Evolutionary conservation across 768 basidiomycete genomes (phyloP).

Genomic region (Asterophora parasitica): DNA sequence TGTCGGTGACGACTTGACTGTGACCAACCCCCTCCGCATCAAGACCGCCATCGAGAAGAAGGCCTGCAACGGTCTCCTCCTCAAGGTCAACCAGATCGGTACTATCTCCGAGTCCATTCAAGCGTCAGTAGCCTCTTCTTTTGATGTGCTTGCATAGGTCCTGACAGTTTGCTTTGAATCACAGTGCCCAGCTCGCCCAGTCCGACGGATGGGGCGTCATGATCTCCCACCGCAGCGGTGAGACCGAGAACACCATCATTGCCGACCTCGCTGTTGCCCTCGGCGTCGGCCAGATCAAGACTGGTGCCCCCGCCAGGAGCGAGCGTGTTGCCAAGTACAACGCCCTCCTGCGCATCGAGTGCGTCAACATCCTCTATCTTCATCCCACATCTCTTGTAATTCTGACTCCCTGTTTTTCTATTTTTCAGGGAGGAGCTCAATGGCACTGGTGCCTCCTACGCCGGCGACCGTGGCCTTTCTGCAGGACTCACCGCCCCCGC

Average conservation of each 20-base stretch:
- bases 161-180: slow-evolving; percentile 1
- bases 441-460: slow-evolving; percentile 61
- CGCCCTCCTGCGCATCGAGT: slow-evolving; percentile 85
- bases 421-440: slow-evolving; percentile 67
- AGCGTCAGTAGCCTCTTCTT: slow-evolving; percentile 58
- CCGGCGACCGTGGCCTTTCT: slow-evolving; percentile 76
- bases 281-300: slow-evolving; percentile 94
- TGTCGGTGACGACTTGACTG: slow-evolving; percentile 95
- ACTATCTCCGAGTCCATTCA: slow-evolving; percentile 99
- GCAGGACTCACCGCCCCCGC: slow-evolving; percentile 70
- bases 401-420: slow-evolving; percentile 1
- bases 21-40: slow-evolving; percentile 96
- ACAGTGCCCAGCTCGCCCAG: slow-evolving; percentile 89
- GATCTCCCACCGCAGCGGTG: slow-evolving; percentile 98
- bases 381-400: slow-evolving; percentile 3
- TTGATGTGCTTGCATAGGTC: neutral
- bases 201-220: slow-evolving; percentile 98
- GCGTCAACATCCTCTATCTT: slow-evolving; percentile 26
- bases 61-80: slow-evolving; percentile 96
- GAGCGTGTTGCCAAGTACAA: slow-evolving; percentile 98
- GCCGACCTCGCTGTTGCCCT: slow-evolving; percentile 95
- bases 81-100: slow-evolving; percentile 99
- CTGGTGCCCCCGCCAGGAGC: slow-evolving; percentile 91
- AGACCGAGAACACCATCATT: slow-evolving; percentile 97
- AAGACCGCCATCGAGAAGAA: slow-evolving; percentile 99